A percentile compares a stretch with the other conserved stretches of the same genome.
These are phyloP conservation scores for Ophiostoma populinum DNA, from an alignment of 2,329 filamentous ascomycete genomes.

Conservation along the genomic window DNA sequence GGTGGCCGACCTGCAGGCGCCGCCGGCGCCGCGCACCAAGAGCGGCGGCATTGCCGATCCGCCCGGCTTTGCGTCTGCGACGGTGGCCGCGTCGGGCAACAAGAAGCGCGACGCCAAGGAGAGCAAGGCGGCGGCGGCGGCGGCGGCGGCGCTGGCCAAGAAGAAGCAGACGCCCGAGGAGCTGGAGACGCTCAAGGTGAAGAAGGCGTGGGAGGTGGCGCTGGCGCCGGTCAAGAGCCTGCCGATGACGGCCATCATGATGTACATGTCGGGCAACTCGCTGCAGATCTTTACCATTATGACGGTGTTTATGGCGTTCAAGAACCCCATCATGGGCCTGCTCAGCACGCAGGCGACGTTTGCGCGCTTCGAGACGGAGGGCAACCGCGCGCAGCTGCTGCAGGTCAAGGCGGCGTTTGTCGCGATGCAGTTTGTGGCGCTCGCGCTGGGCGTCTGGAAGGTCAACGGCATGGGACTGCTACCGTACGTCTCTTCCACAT, in stretches of 20 bases:
- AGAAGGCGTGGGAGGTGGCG: slow-evolving; percentile 97
- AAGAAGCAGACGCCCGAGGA: slow-evolving; percentile 56
- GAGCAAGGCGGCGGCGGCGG: slow-evolving; percentile 4
- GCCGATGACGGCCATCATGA: slow-evolving; percentile 98
- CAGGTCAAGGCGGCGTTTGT: slow-evolving; percentile 80
- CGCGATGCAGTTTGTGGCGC: slow-evolving; percentile 64
- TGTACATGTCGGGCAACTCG: slow-evolving; percentile 99
- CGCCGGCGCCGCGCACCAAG: slow-evolving; percentile 50
- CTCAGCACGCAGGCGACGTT: slow-evolving; percentile 76
- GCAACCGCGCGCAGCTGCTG: slow-evolving; percentile 54
- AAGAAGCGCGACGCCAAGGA: slow-evolving; percentile 24
- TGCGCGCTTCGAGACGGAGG: slow-evolving; percentile 71
- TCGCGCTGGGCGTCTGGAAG: slow-evolving; percentile 87
- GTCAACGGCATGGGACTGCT: slow-evolving; percentile 90
- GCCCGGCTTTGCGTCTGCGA: slow-evolving; percentile 54
- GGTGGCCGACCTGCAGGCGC: slow-evolving; percentile 62
- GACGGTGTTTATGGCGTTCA: slow-evolving; percentile 99
- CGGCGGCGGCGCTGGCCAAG: slow-evolving; percentile 29
- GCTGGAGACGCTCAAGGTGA: slow-evolving; percentile 90
- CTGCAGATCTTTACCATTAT: slow-evolving; percentile 99
- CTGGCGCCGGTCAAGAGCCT: slow-evolving; percentile 84
- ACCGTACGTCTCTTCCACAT: slow-evolving; percentile 40
- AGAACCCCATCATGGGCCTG: slow-evolving; percentile 78
- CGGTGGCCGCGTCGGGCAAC: slow-evolving; percentile 34
- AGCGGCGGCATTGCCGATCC: slow-evolving; percentile 60